Evolutionary conservation across 108 stramenopile species (phyloP).

Genomic region (Nannochloropsis oceanica): DNA sequence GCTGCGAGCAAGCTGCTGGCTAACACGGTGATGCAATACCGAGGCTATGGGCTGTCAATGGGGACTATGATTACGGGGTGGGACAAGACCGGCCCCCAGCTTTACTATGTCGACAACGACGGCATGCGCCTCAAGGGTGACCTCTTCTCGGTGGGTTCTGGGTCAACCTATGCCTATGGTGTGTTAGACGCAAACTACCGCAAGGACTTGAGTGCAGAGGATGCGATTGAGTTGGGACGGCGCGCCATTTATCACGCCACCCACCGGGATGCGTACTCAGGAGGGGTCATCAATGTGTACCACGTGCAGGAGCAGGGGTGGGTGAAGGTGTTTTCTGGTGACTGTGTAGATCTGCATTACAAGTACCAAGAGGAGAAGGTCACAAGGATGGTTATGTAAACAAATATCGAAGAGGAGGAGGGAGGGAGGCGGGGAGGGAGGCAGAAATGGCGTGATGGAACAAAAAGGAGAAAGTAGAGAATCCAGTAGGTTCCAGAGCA

Average conservation of each 20-base stretch:
- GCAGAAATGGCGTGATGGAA: not conserved
- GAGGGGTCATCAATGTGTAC: constrained; percentile 57
- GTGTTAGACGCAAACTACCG: constrained; percentile 85
- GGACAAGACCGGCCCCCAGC: constrained; percentile 96
- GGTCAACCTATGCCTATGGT: constrained; percentile 98
- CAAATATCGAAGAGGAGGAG: not conserved
- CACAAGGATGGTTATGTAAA: not conserved
- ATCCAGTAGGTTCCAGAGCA: no score
- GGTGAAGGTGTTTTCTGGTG: constrained; percentile 82
- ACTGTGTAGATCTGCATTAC: constrained; percentile 96
- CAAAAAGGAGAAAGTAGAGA: no score
- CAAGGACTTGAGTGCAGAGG: constrained; percentile 85
- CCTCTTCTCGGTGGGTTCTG: constrained; percentile 93
- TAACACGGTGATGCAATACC: constrained; percentile 81
- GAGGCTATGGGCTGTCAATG: constrained; percentile 96
- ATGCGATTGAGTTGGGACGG: constrained; percentile 98
- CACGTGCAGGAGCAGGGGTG: constrained; percentile 93
- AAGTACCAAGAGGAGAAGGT: constrained; percentile 46
- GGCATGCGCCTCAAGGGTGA: constrained; percentile 91
- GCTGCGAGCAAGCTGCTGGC: constrained; percentile 91
- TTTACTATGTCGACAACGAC: constrained; percentile 98
- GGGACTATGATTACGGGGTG: constrained; percentile 96
- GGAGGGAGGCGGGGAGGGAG: not conserved
- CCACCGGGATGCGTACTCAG: constrained; percentile 97
- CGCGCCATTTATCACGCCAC: constrained; percentile 98